Conservation (phyloP, 2,329 filamentous ascomycete genomes). For the Microsporum canis region DNA sequence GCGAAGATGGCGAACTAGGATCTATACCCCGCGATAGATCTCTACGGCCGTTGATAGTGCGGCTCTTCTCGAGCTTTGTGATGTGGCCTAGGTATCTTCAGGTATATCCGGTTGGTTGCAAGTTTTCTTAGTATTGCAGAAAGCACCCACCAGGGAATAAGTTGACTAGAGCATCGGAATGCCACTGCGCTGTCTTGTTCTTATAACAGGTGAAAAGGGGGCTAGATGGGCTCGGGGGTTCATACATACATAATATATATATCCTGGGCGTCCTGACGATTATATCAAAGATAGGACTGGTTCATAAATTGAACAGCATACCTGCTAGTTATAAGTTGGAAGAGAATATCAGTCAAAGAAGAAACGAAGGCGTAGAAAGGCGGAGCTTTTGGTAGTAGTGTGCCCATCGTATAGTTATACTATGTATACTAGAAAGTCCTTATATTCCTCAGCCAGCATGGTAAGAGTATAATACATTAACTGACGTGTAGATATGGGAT, state of each 20-base stretch:
- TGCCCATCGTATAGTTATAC: too few species aligned
- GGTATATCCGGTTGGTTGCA: neutral
- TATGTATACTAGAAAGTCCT: too few species aligned
- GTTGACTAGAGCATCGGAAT: neutral
- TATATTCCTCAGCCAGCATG: neutral
- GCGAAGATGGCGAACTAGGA: neutral
- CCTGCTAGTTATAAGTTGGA: neutral
- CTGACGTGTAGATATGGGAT: too few species aligned
- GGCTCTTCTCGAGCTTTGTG: neutral
- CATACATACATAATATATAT: too few species aligned
- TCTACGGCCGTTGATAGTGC: neutral
- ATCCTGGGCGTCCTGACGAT: too few species aligned
- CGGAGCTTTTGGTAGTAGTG: neutral
- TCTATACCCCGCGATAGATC: neutral
- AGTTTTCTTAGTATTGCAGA: neutral
- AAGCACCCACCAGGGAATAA: neutral
- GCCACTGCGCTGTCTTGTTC: too few species aligned
- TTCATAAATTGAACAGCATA: too few species aligned
- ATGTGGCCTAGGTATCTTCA: neutral
- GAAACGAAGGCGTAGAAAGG: neutral
- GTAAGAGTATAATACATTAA: neutral
- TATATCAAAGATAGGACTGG: neutral
- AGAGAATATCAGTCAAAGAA: neutral
- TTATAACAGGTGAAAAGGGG: too few species aligned
- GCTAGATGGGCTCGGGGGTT: too few species aligned